These are phyloP conservation scores for Lanmaoa rubissima DNA, from an alignment of 768 basidiomycete species.

Conservation along the genomic window DNA sequence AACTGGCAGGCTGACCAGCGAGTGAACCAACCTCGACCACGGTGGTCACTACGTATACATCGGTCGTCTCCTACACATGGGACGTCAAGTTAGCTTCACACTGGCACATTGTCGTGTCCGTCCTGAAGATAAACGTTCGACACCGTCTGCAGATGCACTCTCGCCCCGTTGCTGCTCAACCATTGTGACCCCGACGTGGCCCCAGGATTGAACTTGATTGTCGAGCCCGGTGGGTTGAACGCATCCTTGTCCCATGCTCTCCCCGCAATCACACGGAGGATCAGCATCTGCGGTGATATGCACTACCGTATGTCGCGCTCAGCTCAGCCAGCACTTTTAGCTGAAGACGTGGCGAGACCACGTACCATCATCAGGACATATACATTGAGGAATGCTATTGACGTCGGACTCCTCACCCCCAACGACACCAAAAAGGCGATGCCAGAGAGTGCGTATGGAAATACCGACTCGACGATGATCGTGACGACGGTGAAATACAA, in stretches of 20 bases:
- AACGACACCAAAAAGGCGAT: conserved; percentile 24
- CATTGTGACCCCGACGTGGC: not conserved
- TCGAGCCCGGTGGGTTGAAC: not conserved
- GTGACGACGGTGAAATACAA: conserved; percentile 14
- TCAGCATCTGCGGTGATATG: conserved; percentile 28
- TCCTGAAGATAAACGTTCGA: not conserved
- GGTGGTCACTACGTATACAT: not conserved
- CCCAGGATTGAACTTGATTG: conserved; percentile 10
- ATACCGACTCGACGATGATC: conserved; percentile 23
- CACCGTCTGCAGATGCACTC: not conserved
- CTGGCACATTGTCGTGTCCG: not conserved
- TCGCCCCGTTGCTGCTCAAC: not conserved
- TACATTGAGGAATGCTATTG: conserved; percentile 9
- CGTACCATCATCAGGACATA: conserved; percentile 23
- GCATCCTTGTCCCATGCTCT: conserved; percentile 14
- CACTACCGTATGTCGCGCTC: conserved; percentile 9
- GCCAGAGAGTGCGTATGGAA: conserved; percentile 26
- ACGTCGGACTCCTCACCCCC: conserved; percentile 12
- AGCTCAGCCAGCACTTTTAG: not conserved
- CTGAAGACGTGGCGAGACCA: not conserved
- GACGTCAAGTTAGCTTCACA: not conserved
- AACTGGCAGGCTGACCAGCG: not conserved
- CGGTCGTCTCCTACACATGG: not conserved
- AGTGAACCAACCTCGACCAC: not conserved
- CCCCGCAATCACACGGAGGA: conserved; percentile 22